These are phyloP conservation scores for Termitomyces sp. DNA, from an alignment of 768 basidiomycete species.

Conservation along the genomic window DNA sequence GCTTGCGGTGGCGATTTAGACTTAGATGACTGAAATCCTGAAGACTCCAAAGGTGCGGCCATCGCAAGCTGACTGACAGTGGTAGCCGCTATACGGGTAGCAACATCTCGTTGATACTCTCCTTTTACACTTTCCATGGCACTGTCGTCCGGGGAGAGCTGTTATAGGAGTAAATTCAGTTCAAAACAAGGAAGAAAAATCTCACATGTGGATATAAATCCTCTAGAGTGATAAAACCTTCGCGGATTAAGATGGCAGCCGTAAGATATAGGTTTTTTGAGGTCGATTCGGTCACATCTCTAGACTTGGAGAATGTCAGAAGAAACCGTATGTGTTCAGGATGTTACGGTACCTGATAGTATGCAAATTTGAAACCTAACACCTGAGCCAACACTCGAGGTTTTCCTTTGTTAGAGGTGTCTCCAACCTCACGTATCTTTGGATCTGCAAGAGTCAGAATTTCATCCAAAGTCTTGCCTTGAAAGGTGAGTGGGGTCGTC, in stretches of 20 bases:
- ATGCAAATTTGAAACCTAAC: slow-evolving; percentile 94
- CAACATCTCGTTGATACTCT: slow-evolving; percentile 59
- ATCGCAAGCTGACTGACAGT: slow-evolving; percentile 75
- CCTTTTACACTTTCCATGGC: slow-evolving; percentile 66
- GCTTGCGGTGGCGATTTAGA: slow-evolving; percentile 30
- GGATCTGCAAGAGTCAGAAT: slow-evolving; percentile 52
- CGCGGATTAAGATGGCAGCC: slow-evolving; percentile 83
- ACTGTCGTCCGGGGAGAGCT: slow-evolving; percentile 73
- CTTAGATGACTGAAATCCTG: slow-evolving; percentile 32
- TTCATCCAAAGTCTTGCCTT: slow-evolving; percentile 62
- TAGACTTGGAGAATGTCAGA: slow-evolving; percentile 28
- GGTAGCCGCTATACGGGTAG: slow-evolving; percentile 59
- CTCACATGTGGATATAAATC: slow-evolving; percentile 92
- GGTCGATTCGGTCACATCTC: slow-evolving; percentile 52
- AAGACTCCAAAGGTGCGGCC: slow-evolving; percentile 73
- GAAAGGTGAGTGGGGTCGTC: slow-evolving; percentile 36
- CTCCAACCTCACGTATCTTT: slow-evolving; percentile 14
- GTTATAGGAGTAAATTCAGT: neutral
- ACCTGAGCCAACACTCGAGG: slow-evolving; percentile 81
- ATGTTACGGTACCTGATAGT: slow-evolving; percentile 61
- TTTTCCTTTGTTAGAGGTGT: slow-evolving; percentile 23
- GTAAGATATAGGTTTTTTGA: slow-evolving; percentile 75
- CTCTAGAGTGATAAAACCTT: slow-evolving; percentile 81
- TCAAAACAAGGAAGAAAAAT: slow-evolving; percentile 6
- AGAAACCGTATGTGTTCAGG: too few species aligned